phyloP scores from a whole-genome alignment of 2,329 filamentous ascomycete species.

The Penicillium sp. region DNA sequence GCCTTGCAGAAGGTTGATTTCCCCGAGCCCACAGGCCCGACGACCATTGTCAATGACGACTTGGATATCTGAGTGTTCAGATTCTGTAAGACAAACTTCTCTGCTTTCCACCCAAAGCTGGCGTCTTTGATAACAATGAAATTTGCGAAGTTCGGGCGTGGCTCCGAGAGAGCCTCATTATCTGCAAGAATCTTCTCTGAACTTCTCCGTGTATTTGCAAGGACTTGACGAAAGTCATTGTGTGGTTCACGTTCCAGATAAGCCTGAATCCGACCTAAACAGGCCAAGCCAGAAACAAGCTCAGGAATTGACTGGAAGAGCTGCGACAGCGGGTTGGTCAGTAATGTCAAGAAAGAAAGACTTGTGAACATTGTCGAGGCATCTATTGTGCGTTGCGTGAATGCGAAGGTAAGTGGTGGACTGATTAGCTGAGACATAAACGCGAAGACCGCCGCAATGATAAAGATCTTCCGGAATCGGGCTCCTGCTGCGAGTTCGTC shows the following conservation, averaged over 20 bases:
- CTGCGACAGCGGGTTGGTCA: neutral
- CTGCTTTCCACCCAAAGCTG: neutral
- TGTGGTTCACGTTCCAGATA: neutral
- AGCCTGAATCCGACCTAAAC: neutral
- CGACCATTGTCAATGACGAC: neutral
- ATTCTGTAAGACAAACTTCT: neutral
- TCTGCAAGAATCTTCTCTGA: neutral
- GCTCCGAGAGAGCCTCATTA: neutral
- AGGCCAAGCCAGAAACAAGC: neutral
- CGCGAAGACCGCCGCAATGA: constrained; percentile 15
- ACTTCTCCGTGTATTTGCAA: neutral
- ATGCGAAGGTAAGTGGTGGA: neutral
- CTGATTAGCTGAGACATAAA: constrained; percentile 13
- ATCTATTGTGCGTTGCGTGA: constrained; percentile 5
- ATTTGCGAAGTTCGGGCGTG: neutral
- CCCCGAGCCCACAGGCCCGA: constrained; percentile 15
- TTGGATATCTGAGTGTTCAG: constrained; percentile 7
- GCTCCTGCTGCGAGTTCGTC: constrained; percentile 34
- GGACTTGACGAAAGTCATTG: neutral
- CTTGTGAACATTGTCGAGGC: constrained; percentile 25
- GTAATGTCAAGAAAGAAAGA: constrained; percentile 23
- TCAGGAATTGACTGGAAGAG: neutral
- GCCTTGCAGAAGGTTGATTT: constrained; percentile 38
- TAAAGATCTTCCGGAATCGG: constrained; percentile 26
- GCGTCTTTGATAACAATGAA: neutral